Conservation (phyloP, 495 filamentous ascomycete species). For the Neurospora tetrasperma region DNA sequence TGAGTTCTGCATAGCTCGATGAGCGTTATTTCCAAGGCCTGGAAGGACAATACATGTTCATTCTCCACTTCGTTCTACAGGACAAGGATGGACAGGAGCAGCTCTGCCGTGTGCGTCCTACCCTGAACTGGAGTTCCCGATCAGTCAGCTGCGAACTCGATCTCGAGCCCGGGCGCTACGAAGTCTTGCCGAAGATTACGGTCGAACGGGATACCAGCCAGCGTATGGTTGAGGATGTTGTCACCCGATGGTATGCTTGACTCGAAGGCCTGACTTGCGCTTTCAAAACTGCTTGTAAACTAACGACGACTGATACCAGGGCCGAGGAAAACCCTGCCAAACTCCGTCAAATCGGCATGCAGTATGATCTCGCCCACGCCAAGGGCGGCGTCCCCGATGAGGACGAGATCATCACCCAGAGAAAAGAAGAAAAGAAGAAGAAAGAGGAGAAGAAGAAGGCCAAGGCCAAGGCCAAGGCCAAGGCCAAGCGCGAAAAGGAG, state of each 20-base stretch:
- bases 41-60: constrained; percentile 56
- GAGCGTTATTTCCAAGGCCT: constrained; percentile 62
- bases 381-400: constrained; percentile 58
- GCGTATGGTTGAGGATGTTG: constrained; percentile 46
- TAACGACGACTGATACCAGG: not conserved
- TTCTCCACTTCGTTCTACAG: constrained; percentile 61
- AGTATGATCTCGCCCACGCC: constrained; percentile 63
- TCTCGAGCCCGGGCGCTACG: constrained; percentile 62
- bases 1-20: constrained; percentile 35
- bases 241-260: constrained; percentile 32
- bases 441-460: constrained; percentile 18
- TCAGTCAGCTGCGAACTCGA: constrained; percentile 62
- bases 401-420: constrained; percentile 46
- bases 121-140: constrained; percentile 46
- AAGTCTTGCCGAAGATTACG: constrained; percentile 61
- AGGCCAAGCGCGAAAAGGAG: constrained; percentile 43
- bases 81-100: constrained; percentile 60
- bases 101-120: constrained; percentile 54
- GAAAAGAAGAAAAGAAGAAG: constrained; percentile 22
- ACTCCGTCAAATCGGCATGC: constrained; percentile 58
- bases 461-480: constrained; percentile 15
- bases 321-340: constrained; percentile 54
- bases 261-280: not conserved
- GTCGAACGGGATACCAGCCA: constrained; percentile 38
- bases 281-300: not conserved